Evolutionary conservation across 306 rosid genomes (phyloP), one percentile per base, ranked within the genome.

Genomic region (Lathyrus aphaca): DNA sequence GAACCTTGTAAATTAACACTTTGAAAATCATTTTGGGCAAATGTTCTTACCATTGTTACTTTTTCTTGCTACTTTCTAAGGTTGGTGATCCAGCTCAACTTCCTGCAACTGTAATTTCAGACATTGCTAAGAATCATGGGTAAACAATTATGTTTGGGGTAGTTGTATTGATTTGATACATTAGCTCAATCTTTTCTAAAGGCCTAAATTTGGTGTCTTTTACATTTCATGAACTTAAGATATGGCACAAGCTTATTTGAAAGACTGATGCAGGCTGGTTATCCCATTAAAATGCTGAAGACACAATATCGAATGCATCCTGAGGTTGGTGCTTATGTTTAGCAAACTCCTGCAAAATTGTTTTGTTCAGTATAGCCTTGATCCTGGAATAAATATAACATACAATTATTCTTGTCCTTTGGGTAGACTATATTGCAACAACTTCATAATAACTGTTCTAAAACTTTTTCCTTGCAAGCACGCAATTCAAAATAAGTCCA

Each of bases 281-380:
- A 90, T 88, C 98, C 98, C 19, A 91, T 90, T 51, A 90, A 86
- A 73, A 93, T 90, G 98, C 86, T 93, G 82, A 93, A 93, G 89
- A 85, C 90, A 59, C 98, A 93, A 79, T 93, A 93, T 72, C 89
- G 98, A 78, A 93, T 93, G 98, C 98, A 93, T 87, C 98, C 98
- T 8, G 91, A 93, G 93, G 97, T 93, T 81, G 73, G 94, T 83
- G 70, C 60, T 37, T 21, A 73, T 75, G 55, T 68, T 64, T 27
- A 14, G 18, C 10, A 37, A 54, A 64, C 48, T 46, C 35, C 64
- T 73, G 51, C 53, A 16, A 59, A 64, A 43, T 63, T 63, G 55
- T 14, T 49, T 71, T 43, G 68, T 74, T 71, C 27, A 53, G 8
- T 71, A 9, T 69, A 13, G 49, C 59, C 59, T 27, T 69, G 65